Evolutionary conservation across 1,139 yeast species (phyloP).

Genomic region (Zygoascus meyerae): DNA sequence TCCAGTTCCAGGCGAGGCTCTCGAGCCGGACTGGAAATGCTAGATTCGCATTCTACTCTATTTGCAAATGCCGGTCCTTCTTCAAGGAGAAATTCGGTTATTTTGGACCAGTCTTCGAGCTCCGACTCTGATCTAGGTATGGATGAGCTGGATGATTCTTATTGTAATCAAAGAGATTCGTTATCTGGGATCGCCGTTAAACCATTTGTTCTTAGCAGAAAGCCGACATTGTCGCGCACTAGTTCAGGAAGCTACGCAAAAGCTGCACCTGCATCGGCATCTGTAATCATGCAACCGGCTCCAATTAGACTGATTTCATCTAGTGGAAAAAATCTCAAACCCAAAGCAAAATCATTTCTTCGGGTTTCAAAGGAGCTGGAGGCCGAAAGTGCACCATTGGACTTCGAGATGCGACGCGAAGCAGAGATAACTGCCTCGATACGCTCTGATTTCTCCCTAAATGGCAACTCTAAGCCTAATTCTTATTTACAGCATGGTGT

Average conservation of each 20-base stretch:
- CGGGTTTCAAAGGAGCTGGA: constrained; percentile 31
- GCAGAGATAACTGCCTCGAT: constrained; percentile 31
- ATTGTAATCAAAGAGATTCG: neutral
- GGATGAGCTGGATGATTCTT: neutral
- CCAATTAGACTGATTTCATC: constrained; percentile 18
- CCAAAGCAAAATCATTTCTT: constrained; percentile 29
- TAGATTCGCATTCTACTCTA: too few relatives aligned
- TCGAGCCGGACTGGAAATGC: neutral
- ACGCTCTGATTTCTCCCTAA: constrained; percentile 13
- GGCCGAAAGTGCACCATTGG: constrained; percentile 32
- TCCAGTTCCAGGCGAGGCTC: neutral
- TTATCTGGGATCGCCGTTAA: neutral
- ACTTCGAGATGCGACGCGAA: constrained; percentile 31
- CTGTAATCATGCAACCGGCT: constrained; percentile 6
- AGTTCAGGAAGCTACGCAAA: neutral
- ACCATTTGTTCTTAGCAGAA: neutral
- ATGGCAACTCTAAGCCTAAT: constrained; percentile 1
- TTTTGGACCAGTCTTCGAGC: neutral
- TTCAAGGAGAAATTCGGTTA: neutral
- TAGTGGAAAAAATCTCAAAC: constrained; percentile 25
- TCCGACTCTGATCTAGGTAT: neutral
- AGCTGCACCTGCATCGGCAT: neutral
- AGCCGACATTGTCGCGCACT: neutral
- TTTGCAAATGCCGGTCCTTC: neutral
- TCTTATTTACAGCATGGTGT: constrained; percentile 5